Percentiles rank a stretch among this genome's conserved stretches.
phyloP scores from a whole-genome alignment of 2,329 filamentous ascomycete genomes.

The Microsporum canis region DNA sequence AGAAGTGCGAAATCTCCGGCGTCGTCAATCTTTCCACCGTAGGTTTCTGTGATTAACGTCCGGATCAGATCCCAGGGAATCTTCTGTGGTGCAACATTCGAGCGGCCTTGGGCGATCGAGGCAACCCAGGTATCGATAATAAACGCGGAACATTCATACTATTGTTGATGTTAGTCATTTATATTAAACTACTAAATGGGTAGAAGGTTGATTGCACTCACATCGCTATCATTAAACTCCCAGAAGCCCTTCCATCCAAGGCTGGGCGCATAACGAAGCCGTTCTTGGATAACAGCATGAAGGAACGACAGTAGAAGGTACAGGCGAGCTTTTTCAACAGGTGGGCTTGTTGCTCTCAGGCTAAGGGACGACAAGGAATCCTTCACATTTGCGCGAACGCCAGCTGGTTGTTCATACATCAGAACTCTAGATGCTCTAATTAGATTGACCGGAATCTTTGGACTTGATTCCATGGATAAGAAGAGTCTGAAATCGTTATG shows the following conservation, averaged over 20 bases:
- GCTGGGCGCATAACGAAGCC: conserved; percentile 83
- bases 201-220: conserved; percentile 45
- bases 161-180: conserved; percentile 1
- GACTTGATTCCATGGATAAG: conserved; percentile 94
- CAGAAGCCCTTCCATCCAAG: conserved; percentile 98
- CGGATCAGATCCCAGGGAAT: conserved; percentile 96
- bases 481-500: conserved; percentile 89
- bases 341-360: conserved; percentile 62
- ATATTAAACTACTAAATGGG: not conserved
- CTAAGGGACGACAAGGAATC: conserved; percentile 82
- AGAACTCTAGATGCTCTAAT: conserved; percentile 85
- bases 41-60: conserved; percentile 82
- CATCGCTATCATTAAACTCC: conserved; percentile 99
- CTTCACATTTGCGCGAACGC: conserved; percentile 96
- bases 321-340: conserved; percentile 79
- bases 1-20: conserved; percentile 71
- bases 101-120: conserved; percentile 65
- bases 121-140: conserved; percentile 96
- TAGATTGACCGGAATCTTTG: conserved; percentile 92
- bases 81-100: conserved; percentile 85
- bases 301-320: conserved; percentile 89
- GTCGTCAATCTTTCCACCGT: conserved; percentile 95
- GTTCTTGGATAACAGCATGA: conserved; percentile 90
- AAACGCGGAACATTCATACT: conserved; percentile 95
- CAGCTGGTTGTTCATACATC: conserved; percentile 96